Evolutionary conservation across 2,329 filamentous ascomycete species (phyloP).

Genomic region (Calonectria naviculata): DNA sequence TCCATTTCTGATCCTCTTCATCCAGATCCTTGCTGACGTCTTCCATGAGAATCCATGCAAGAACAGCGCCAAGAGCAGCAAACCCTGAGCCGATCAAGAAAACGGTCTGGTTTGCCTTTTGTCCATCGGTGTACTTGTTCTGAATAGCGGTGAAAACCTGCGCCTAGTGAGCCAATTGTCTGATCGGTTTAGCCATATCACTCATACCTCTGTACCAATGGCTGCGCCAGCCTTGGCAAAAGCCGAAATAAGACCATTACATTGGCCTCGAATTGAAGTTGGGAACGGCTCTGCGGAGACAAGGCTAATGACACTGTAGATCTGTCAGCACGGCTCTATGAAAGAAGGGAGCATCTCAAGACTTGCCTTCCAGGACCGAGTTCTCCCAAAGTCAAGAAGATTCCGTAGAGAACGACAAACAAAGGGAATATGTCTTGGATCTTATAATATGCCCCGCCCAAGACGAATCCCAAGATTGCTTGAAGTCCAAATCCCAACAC

Average conservation of each 20-base stretch:
- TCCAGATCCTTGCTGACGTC: slow-evolving; percentile 39
- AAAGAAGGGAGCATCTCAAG: not conserved
- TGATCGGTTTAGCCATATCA: not conserved
- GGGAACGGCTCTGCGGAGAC: slow-evolving; percentile 60
- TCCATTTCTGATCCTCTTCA: slow-evolving; percentile 43
- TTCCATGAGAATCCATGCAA: slow-evolving; percentile 33
- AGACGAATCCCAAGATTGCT: slow-evolving; percentile 59
- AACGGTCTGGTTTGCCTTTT: slow-evolving; percentile 58
- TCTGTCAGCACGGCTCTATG: not conserved
- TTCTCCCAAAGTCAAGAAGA: slow-evolving; percentile 60
- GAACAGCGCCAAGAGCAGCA: slow-evolving; percentile 53
- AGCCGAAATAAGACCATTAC: slow-evolving; percentile 58
- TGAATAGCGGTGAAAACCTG: slow-evolving; percentile 63
- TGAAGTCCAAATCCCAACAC: slow-evolving; percentile 58
- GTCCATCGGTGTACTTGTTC: slow-evolving; percentile 50
- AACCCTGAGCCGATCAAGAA: slow-evolving; percentile 64
- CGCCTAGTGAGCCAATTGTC: not conserved
- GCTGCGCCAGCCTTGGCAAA: slow-evolving; percentile 62
- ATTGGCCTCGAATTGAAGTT: slow-evolving; percentile 60
- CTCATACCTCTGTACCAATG: slow-evolving; percentile 51
- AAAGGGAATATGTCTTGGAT: slow-evolving; percentile 60
- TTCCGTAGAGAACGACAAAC: slow-evolving; percentile 62
- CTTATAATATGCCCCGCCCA: slow-evolving; percentile 56
- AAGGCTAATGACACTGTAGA: slow-evolving; percentile 48
- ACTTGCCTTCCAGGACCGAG: slow-evolving; percentile 59